phyloP scores from a whole-genome alignment of 1,139 yeast genomes.

The Magnusiomyces tetraspermus region DNA sequence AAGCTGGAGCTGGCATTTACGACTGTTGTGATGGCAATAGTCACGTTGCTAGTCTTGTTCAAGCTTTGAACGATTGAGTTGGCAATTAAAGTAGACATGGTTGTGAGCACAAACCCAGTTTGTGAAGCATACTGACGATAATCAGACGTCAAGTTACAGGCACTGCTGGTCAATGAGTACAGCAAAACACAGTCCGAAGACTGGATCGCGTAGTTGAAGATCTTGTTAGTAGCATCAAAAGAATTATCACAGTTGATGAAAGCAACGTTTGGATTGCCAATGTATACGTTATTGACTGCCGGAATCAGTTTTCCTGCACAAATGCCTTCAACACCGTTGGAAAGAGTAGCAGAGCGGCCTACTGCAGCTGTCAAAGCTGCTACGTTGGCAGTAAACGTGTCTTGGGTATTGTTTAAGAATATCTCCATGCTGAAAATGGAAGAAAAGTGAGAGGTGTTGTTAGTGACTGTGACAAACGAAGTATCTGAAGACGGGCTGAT shows the following conservation, averaged over 20 bases:
- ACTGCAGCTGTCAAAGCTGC: conserved; percentile 22
- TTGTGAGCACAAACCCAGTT: conserved; percentile 28
- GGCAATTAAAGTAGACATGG: conserved; percentile 22
- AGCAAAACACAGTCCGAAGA: conserved; percentile 27
- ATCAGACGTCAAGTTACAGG: conserved; percentile 23
- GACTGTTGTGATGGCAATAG: conserved; percentile 19
- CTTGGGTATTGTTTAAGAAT: conserved; percentile 12
- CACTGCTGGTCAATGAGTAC: conserved; percentile 22
- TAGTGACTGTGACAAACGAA: conserved; percentile 18
- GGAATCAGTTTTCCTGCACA: conserved; percentile 23
- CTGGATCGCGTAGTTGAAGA: conserved; percentile 20
- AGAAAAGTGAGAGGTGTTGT: conserved; percentile 14
- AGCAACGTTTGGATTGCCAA: conserved; percentile 23
- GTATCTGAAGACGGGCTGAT: conserved; percentile 11
- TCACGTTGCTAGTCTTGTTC: conserved; percentile 13
- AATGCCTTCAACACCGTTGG: conserved; percentile 18
- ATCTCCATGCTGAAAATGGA: conserved; percentile 17
- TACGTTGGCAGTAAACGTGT: conserved; percentile 19
- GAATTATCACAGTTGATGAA: conserved; percentile 27
- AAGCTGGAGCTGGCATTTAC: conserved; percentile 10
- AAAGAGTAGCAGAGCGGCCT: conserved; percentile 18
- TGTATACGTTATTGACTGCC: conserved; percentile 13
- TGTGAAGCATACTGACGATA: conserved; percentile 21
- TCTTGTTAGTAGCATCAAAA: conserved; percentile 20
- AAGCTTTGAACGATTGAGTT: conserved; percentile 21